Evolutionary conservation across 2,329 filamentous ascomycete species (phyloP), one percentile per base, ranked within the genome.

Genomic region (Aspergillus neotritici): DNA sequence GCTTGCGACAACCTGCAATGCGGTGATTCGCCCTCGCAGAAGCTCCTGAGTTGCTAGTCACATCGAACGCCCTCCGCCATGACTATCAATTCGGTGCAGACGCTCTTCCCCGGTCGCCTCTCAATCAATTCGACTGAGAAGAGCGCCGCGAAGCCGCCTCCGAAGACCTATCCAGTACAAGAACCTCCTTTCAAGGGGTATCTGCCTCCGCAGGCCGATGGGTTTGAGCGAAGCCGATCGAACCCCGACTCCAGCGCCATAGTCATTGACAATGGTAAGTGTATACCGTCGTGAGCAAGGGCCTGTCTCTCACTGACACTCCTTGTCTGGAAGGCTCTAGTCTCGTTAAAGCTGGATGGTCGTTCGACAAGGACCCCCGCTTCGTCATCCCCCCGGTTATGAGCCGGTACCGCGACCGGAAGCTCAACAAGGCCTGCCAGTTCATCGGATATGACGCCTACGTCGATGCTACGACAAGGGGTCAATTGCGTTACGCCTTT

Each of bases 391-490:
- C 90, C 1, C 91, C 93, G 10, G 86, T 96, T 53, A 94, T 94
- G 82, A 85, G 93, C 51, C 88, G 91, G 60, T 98, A 95, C 67
- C 84, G 90, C 61, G 93, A 98, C 65, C 85, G 93, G 56, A 98
- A 97, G 66, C 73, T 94, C 37, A 87, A 86, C 61, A 89, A 88
- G 68, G 94, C 87, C 16, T 94, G 94, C 62, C 88, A 86, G 17
- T 96, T 97, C 62, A 84, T 94, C 34, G 93, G 93, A 43, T 82
- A 83, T 55, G 93, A 98, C 70, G 88, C 94, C 60, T 97, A 93
- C 61, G 85, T 90, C 51, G 93, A 98, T 68, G 93, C 91, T 17
- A 95, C 89, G 1, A 89, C 93, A 15, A 80, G 87, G 44, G 87
- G 89, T 9, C 93, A 97, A 64, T 84, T 94, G 47, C 84, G 91